These are phyloP conservation scores for Podospora australis DNA, from an alignment of 495 filamentous ascomycete species.

Conservation along the genomic window DNA sequence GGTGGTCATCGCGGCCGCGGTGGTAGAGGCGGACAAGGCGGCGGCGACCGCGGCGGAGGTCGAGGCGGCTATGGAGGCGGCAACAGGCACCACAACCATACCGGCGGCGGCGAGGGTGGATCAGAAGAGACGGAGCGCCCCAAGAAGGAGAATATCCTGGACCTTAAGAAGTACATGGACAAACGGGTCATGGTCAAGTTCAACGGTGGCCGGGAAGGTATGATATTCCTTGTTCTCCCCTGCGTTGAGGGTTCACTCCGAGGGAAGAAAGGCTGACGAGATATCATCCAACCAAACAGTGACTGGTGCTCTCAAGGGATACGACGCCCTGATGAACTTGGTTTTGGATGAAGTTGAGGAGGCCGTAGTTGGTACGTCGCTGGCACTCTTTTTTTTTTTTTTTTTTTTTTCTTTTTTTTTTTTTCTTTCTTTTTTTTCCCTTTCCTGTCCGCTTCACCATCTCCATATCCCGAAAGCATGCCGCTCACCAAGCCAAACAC, in stretches of 20 bases:
- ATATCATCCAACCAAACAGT: constrained; percentile 60
- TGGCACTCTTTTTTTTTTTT: not conserved
- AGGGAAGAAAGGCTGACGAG: not conserved
- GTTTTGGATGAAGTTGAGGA: constrained; percentile 94
- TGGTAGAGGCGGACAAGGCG: constrained; percentile 31
- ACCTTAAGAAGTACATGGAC: constrained; percentile 92
- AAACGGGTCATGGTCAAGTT: constrained; percentile 93
- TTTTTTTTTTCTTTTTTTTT: too few species aligned
- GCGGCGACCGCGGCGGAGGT: constrained; percentile 44
- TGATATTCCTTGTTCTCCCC: constrained; percentile 45
- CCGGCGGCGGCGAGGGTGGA: constrained; percentile 29
- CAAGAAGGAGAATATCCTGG: constrained; percentile 97
- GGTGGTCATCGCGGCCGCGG: constrained; percentile 25
- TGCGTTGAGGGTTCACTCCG: not conserved
- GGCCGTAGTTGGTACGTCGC: constrained; percentile 63
- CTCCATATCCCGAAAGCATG: too few species aligned
- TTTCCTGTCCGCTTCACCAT: too few species aligned
- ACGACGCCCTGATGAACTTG: constrained; percentile 95
- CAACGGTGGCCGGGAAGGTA: constrained; percentile 91
- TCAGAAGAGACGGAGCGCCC: constrained; percentile 53
- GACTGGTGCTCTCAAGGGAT: constrained; percentile 82
- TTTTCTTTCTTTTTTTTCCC: too few species aligned
- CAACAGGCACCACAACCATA: constrained; percentile 21
- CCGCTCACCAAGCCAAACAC: too few species aligned
- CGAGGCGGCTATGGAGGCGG: constrained; percentile 31